A percentile compares a stretch with the other conserved stretches of the same genome.
phyloP scores from a whole-genome alignment of 305 asterid genomes.

The Fraxinus velutina region DNA sequence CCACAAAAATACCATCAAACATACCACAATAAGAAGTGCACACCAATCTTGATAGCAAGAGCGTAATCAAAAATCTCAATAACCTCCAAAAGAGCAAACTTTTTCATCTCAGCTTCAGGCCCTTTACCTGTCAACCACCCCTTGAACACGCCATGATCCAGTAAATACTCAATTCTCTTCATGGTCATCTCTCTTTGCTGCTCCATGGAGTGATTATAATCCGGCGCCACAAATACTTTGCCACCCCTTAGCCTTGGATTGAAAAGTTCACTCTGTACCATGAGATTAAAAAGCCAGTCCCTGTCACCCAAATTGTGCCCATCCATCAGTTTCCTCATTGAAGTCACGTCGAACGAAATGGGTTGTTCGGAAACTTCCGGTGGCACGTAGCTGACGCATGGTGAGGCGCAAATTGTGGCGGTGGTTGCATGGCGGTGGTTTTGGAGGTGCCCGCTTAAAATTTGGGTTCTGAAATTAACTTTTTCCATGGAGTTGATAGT shows the following conservation, averaged over 20 bases:
- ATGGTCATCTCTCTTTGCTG: conserved; percentile 91
- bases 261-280: conserved; percentile 69
- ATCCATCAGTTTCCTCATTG: conserved; percentile 75
- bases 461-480: conserved; percentile 57
- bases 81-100: conserved; percentile 70
- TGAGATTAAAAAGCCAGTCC: conserved; percentile 70
- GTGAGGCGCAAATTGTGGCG: conserved; percentile 36
- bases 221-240: conserved; percentile 67
- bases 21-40: not conserved
- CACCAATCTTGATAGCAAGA: not conserved
- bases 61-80: conserved; percentile 62
- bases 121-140: conserved; percentile 77
- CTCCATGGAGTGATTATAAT: conserved; percentile 87
- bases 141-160: conserved; percentile 61
- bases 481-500: conserved; percentile 29
- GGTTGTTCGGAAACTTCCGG: conserved; percentile 65
- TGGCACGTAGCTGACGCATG: conserved; percentile 73
- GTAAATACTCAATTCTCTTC: conserved; percentile 68
- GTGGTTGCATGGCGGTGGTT: conserved; percentile 16
- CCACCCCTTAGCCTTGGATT: conserved; percentile 67
- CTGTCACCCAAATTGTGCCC: conserved; percentile 70
- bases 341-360: conserved; percentile 46
- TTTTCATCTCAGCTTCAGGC: conserved; percentile 68
- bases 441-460: conserved; percentile 57
- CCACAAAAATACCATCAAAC: not conserved